Evolutionary conservation across 225 moss, liverwort and hornwort species (phyloP), one percentile per base, ranked within the genome.

Genomic region (Marchantia paleacea): DNA sequence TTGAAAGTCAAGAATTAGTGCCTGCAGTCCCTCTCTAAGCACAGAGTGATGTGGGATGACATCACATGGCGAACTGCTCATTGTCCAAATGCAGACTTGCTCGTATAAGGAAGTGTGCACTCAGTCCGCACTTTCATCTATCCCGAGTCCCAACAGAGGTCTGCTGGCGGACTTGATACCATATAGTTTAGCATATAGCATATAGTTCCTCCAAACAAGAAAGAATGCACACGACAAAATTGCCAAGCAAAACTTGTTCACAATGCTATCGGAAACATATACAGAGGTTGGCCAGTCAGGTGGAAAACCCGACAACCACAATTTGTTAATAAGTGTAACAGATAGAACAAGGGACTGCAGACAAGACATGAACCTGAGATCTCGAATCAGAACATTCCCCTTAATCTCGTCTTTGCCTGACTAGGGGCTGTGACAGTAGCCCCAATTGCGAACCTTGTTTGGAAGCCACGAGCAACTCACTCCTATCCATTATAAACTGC

Each of bases 311-410:
- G 52, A 73, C 72, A 73, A 73, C 72, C 52, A 52, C 71, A 52
- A 20, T 73, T 49, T 52, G 52, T 47, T 73, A 73, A 22, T 73
- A 51, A 25, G 52, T 52, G 52, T 52, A 73, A 73, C 51, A 52
- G 72, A 72, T 52, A 72, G 52, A 73, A 73, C 72, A 52, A 52
- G 52, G 15, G 52, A 24, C 52, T 47, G 50, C 72, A 51, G 52
- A n/a, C 9, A 51, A 73, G 24, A 24, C 72, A 25, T 73, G 24
- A 52, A 52, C 52, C 11, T 52, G 69, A 52, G 30, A 72, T 18
- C 22, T 72, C 22, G 72, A 51, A 72, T 51, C n/a, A 50, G 50
- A 11, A 28, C 28, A 20, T 51, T 73, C 52, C 52, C 72, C 16
- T 3, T n/a, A 22, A 50, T 70, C 30, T 13, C 72, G n/a, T 71